Evolutionary conservation across 139 green algal species (phyloP).

Genomic region (Picochlorum sp.): DNA sequence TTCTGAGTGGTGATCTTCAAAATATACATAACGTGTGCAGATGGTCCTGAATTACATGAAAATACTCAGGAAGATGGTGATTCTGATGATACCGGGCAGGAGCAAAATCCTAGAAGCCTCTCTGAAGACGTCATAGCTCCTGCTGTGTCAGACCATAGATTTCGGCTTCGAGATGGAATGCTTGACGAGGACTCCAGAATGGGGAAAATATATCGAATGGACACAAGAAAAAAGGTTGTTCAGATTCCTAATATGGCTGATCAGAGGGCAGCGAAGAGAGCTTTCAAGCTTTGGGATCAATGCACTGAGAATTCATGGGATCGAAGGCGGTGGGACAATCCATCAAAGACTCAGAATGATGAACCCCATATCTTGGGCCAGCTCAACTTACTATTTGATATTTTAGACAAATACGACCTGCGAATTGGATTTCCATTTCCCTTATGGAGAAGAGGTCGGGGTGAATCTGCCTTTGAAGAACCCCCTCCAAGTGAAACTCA

Average conservation of each 20-base stretch:
- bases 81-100: too few species aligned
- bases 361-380: conserved; percentile 2
- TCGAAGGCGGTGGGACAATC: conserved; percentile 3
- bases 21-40: too few species aligned
- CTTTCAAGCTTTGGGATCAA: conserved; percentile 8
- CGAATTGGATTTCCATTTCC: conserved; percentile 11
- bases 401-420: conserved; percentile 3
- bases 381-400: conserved; percentile 5
- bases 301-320: conserved; percentile 11
- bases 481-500: neutral
- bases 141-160: neutral
- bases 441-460: neutral
- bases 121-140: neutral
- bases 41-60: too few species aligned
- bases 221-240: neutral
- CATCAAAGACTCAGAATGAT: conserved; percentile 12
- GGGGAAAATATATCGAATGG: neutral
- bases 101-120: too few species aligned
- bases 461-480: neutral
- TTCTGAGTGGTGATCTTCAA: too few species aligned
- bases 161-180: neutral
- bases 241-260: neutral
- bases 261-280: too few species aligned
- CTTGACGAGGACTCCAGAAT: neutral
- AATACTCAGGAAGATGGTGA: too few species aligned